These are phyloP conservation scores for Triangularia setosa DNA, from an alignment of 2,329 filamentous ascomycete genomes.

Conservation along the genomic window DNA sequence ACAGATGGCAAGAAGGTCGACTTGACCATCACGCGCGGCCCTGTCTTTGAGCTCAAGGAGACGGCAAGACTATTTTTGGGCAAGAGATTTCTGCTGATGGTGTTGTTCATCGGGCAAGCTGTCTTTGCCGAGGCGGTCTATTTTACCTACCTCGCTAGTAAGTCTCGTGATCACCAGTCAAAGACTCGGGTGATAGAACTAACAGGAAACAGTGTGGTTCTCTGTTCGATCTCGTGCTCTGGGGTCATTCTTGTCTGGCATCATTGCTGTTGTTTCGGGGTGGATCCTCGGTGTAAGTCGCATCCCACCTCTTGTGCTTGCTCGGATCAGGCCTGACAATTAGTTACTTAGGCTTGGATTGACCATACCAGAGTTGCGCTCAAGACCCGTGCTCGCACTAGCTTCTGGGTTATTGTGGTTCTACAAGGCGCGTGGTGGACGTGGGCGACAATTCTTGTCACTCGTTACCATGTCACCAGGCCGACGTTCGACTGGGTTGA, in stretches of 20 bases:
- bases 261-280: constrained; percentile 61
- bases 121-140: constrained; percentile 70
- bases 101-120: constrained; percentile 66
- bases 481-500: constrained; percentile 65
- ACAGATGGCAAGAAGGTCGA: constrained; percentile 61
- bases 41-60: constrained; percentile 56
- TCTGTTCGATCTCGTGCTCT: constrained; percentile 64
- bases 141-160: constrained; percentile 60
- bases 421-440: constrained; percentile 69
- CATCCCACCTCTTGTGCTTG: constrained; percentile 16
- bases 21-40: constrained; percentile 53
- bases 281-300: constrained; percentile 58
- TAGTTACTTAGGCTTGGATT: constrained; percentile 44
- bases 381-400: constrained; percentile 48
- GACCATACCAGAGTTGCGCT: constrained; percentile 55
- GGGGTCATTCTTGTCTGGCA: constrained; percentile 66
- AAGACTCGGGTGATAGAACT: neutral
- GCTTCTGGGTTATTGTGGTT: constrained; percentile 51
- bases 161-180: constrained; percentile 16
- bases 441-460: constrained; percentile 64
- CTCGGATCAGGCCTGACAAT: constrained; percentile 20
- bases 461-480: constrained; percentile 51
- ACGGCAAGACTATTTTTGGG: constrained; percentile 57
- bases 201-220: constrained; percentile 54
- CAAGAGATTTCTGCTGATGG: constrained; percentile 58